Base-by-base conservation (phyloP, 1,139 yeast species). In the Taphrina betulina region DNA sequence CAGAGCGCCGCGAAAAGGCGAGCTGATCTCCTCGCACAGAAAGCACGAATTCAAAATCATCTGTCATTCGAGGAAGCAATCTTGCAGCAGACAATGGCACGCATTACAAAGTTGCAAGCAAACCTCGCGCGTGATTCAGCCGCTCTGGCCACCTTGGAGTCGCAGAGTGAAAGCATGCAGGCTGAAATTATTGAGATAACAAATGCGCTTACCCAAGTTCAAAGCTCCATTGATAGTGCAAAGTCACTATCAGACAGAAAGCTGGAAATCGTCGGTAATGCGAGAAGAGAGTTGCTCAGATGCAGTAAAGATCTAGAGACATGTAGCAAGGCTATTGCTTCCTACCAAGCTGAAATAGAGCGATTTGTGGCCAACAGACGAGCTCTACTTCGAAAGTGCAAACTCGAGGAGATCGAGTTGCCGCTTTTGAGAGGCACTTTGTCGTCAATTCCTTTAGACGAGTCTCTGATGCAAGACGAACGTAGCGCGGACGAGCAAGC, bases 301-400 rank as follows among this genome's bases (percentile, higher is more conserved):
- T 5, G 7, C 5, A 7, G 17, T 8, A 16, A 20, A 5, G 14
- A 19, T n/a, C 17, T 43, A 5, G 48, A 43, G 17, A 23, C 10
- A 31, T 12, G 17, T 19, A 29, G 31, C n/a, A 23, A 10, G 10
- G 19, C 14, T 5, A n/a, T 5, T 16, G 38, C 23, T 7, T 8
- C 12, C 19, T 29, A 19, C 7, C 28, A 29, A 17, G 48, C 48
- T 12, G 38, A 31, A 5, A 33, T 43, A 16, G 34, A 29, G 12
- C 14, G 29, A 34, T 7, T 14, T 12, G 31, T 12, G 10, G 31
- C 23, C 17, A 41, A 40, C 17, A 20, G 85, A 62, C 73, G 81
- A 3, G 78, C 80, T 61, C 72, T 81, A 23, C 73, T 89, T 61
- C 81, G 84, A 62, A 81, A 80, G 61, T 86, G 95, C 69, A 86